Base-by-base conservation (phyloP, 2,329 filamentous ascomycete species). In the Diaporthe eres region DNA sequence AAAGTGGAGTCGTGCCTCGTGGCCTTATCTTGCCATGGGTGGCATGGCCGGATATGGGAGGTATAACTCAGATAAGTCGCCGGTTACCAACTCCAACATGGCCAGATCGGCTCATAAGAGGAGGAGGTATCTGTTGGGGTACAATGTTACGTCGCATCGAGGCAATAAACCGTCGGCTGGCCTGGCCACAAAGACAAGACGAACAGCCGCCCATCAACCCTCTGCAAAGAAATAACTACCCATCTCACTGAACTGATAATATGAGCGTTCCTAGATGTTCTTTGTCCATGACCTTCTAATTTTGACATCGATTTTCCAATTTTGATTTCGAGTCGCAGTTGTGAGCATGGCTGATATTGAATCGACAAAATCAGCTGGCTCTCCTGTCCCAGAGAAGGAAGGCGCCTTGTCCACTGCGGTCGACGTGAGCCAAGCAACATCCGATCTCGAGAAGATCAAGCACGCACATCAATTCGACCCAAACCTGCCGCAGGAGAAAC, bases 391-490 rank as follows among this genome's bases (percentile, higher is more conserved):
- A 3, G 73, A 75, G 28, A 77, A 77, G 60, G 55, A 71, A 19
- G 34, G 25, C 17, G 72, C 37, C 25, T 8, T 60, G 31, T 49
- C 67, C 19, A 47, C 53, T 34, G 31, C 65, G 15, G 31, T 74
- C 44, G 71, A 76, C 12, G 76, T 78, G 37, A 39, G 58, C 28
- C 71, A 77, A 31, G 60, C 73, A 13, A 73, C 67, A 22, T 51
- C 71, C 34, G 78, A 79, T 47, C 79, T 84, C 31, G 78, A 82
- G 49, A 80, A 80, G 75, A 81, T 85, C 31, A 79, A 80, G 28
- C 79, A 81, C 57, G 78, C 81, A 4, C 84, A 84, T 70, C 80
- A 82, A 75, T 84, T 81, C 79, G 83, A 84, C 34, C 81, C 83
- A 2, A 84, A 84, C 55, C 77, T 84, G 7, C 80, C 83, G 1